Conservation (phyloP, 768 basidiomycete genomes). For the Mycena indigotica region DNA sequence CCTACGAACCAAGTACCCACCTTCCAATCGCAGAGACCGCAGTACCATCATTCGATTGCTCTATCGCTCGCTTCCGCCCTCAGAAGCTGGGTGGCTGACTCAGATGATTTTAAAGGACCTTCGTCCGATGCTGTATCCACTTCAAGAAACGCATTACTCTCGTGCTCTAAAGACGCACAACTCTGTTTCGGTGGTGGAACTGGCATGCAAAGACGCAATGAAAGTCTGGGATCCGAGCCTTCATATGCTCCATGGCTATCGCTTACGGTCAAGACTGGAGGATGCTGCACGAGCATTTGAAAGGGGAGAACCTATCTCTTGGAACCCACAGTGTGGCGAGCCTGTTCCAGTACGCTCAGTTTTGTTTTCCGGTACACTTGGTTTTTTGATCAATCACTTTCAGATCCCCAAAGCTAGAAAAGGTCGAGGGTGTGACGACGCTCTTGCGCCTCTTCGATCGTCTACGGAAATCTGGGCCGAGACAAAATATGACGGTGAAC, state of each 20-base stretch:
- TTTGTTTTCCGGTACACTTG: neutral
- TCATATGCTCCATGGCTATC: slow-evolving; percentile 55
- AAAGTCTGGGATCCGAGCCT: slow-evolving; percentile 65
- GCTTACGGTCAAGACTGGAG: slow-evolving; percentile 58
- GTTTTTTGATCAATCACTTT: neutral
- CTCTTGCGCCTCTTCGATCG: slow-evolving; percentile 46
- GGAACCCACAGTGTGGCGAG: slow-evolving; percentile 53
- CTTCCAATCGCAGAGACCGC: slow-evolving; percentile 28
- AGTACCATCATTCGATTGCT: slow-evolving; percentile 53
- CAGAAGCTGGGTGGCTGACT: slow-evolving; percentile 68
- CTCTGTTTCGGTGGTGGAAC: slow-evolving; percentile 51
- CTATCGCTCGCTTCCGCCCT: slow-evolving; percentile 60
- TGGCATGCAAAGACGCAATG: slow-evolving; percentile 58
- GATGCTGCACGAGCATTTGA: slow-evolving; percentile 53
- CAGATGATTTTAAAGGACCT: slow-evolving; percentile 91
- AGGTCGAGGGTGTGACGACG: slow-evolving; percentile 61
- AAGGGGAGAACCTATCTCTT: slow-evolving; percentile 27
- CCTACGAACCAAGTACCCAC: slow-evolving; percentile 39
- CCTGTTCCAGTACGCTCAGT: slow-evolving; percentile 56
- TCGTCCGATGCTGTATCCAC: slow-evolving; percentile 74
- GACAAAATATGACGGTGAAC: slow-evolving; percentile 93
- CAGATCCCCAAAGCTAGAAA: slow-evolving; percentile 86
- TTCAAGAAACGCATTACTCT: slow-evolving; percentile 52
- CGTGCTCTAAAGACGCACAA: slow-evolving; percentile 59
- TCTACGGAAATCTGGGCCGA: slow-evolving; percentile 73